These are phyloP conservation scores for Aspergillus avenaceus DNA, from an alignment of 495 filamentous ascomycete species.

Conservation along the genomic window DNA sequence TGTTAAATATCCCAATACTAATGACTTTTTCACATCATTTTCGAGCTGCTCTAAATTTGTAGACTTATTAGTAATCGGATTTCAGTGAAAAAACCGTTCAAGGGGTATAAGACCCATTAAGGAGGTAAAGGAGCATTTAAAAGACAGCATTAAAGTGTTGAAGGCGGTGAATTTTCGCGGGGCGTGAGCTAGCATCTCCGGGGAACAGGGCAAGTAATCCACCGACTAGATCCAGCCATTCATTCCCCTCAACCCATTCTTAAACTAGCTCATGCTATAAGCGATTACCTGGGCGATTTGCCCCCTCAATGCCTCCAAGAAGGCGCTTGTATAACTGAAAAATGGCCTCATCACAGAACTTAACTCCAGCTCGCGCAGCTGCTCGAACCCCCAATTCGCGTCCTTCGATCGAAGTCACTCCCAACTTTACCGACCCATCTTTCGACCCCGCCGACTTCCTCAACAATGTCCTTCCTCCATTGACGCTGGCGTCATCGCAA, in stretches of 20 bases:
- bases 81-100: no score
- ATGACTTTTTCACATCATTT: no score
- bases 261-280: constrained; percentile 5
- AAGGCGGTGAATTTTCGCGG: not conserved
- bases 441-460: constrained; percentile 82
- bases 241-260: no score
- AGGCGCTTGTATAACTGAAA: not conserved
- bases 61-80: no score
- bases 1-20: no score
- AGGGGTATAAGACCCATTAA: no score
- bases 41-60: no score
- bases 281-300: not conserved
- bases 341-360: constrained; percentile 18
- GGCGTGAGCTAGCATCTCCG: not conserved
- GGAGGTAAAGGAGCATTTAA: no score
- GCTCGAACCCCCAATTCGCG: constrained; percentile 33
- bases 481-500: constrained; percentile 40
- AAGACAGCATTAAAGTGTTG: no score
- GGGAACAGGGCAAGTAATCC: not conserved
- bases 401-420: constrained; percentile 56
- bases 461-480: constrained; percentile 65
- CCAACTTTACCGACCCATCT: constrained; percentile 62
- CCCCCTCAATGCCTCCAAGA: constrained; percentile 2
- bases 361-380: constrained; percentile 12
- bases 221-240: no score